Evolutionary conservation across 2,329 filamentous ascomycete genomes (phyloP).

Genomic region (Colletotrichum falcatum): DNA sequence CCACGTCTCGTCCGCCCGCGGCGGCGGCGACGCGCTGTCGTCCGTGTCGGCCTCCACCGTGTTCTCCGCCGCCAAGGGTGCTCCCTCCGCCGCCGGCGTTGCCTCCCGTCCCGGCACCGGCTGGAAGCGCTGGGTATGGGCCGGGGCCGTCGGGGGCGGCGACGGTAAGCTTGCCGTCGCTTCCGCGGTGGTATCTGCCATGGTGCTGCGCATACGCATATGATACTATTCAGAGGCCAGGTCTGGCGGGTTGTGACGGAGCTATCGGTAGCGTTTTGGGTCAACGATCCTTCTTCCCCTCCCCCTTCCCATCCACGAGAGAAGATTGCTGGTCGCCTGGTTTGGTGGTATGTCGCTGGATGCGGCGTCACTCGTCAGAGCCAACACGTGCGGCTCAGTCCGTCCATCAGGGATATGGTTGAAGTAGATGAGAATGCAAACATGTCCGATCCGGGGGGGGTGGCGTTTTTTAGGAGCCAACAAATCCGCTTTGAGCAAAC

Average conservation of each 20-base stretch:
- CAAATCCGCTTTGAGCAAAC: background rate
- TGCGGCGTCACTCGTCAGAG: background rate
- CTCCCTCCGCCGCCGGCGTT: background rate
- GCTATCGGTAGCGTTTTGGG: too few species aligned
- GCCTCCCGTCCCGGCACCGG: background rate
- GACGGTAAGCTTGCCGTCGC: background rate
- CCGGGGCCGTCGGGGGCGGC: background rate
- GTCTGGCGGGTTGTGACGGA: background rate
- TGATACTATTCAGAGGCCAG: background rate
- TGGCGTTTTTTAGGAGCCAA: background rate
- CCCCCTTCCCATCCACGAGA: too few species aligned
- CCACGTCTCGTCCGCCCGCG: conserved; percentile 6
- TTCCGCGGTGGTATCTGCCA: conserved; percentile 6
- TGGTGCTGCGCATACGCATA: too few species aligned
- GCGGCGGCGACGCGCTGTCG: conserved; percentile 7
- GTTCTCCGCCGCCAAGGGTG: conserved; percentile 25
- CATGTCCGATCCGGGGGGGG: too few species aligned
- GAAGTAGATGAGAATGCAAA: background rate
- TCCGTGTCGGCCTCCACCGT: conserved; percentile 28
- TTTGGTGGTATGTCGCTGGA: background rate
- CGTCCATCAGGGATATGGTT: background rate
- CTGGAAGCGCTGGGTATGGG: background rate
- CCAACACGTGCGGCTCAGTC: background rate
- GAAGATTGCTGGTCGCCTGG: background rate
- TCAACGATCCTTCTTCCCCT: too few species aligned